phyloP scores from a whole-genome alignment of 345 rosid genomes.

The Heritiera fomes region DNA sequence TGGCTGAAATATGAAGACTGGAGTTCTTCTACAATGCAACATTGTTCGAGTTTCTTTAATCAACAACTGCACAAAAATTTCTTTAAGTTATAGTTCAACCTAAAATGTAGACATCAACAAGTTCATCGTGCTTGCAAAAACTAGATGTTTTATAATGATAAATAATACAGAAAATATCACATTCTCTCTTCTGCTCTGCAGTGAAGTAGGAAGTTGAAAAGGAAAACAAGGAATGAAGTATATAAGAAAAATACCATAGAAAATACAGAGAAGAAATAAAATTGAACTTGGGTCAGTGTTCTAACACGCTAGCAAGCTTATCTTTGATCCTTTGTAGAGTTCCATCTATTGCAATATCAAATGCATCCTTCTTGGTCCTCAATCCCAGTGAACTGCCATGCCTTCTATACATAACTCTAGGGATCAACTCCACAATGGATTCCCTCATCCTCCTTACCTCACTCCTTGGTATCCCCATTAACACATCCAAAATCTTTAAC shows the following conservation, averaged over 20 bases:
- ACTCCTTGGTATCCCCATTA: slow-evolving; percentile 60
- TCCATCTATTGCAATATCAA: slow-evolving; percentile 80
- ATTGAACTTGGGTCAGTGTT: slow-evolving; percentile 19
- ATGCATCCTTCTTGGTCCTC: slow-evolving; percentile 73
- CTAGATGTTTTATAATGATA: neutral
- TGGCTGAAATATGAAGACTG: neutral
- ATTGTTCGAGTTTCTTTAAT: neutral
- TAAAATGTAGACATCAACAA: neutral
- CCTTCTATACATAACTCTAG: slow-evolving; percentile 67
- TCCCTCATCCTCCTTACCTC: slow-evolving; percentile 74
- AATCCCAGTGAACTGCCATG: slow-evolving; percentile 73
- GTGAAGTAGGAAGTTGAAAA: neutral
- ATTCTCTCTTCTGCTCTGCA: neutral
- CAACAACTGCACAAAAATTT: neutral
- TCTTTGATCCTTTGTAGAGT: slow-evolving; percentile 55
- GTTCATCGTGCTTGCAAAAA: slow-evolving; percentile 1
- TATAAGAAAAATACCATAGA: neutral
- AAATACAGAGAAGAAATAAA: neutral
- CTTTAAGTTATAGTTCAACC: neutral
- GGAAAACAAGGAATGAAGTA: neutral
- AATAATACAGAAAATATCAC: neutral
- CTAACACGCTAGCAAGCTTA: slow-evolving; percentile 32
- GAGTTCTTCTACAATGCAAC: neutral
- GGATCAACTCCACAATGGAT: slow-evolving; percentile 65
- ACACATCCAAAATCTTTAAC: slow-evolving; percentile 64